Evolutionary conservation across 2,329 filamentous ascomycete species (phyloP), one percentile per base, ranked within the genome.

Genomic region (Pseudophaeomoniella oleicola): DNA sequence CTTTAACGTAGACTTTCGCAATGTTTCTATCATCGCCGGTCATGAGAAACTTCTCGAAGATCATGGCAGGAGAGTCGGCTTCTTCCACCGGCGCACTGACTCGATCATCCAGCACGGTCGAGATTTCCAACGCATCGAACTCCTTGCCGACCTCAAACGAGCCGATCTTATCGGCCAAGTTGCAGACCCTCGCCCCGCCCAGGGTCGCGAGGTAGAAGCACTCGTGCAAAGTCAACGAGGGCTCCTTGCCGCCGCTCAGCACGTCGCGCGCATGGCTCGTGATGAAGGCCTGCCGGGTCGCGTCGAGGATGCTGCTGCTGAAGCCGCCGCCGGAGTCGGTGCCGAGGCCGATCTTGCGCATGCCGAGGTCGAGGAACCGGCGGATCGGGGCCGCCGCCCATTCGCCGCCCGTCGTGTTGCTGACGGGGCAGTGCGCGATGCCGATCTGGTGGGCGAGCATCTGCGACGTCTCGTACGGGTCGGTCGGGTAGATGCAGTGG

Each of bases 41-140:
- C 71, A 78, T 76, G 18, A 78, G 45, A 40, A 75, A 78, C 56
- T 78, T 78, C 38, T 78, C 71, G 40, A 77, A 70, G 13, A 74
- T 55, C 0, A 55, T 64, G 34, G 52, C 48, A 1, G 56, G 30
- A 0, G 53, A 54, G 35, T 78, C 72, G 0, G 53, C 55, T 0
- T 69, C 63, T 42, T 75, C 67, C 1, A 69, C 46, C 9, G 68
- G 64, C 0, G 71, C 64, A 59, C 71, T 74, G 2, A 68, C 53
- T 4, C 50, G 2, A 14, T 37, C 17, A 5, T 12, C 30, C 12
- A 14, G 10, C 14, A 46, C 45, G 11, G 66, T 61, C 32, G 64
- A 58, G 2, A 78, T 52, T 40, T 65, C 53, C 16, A 73, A 41
- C 0, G 71, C 74, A 54, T 79, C 75, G 46, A 79, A 78, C 45